Percentiles rank a stretch among this genome's conserved stretches.
These are phyloP conservation scores for Sporothrix protearum DNA, from an alignment of 2,329 filamentous ascomycete species.

Conservation along the genomic window DNA sequence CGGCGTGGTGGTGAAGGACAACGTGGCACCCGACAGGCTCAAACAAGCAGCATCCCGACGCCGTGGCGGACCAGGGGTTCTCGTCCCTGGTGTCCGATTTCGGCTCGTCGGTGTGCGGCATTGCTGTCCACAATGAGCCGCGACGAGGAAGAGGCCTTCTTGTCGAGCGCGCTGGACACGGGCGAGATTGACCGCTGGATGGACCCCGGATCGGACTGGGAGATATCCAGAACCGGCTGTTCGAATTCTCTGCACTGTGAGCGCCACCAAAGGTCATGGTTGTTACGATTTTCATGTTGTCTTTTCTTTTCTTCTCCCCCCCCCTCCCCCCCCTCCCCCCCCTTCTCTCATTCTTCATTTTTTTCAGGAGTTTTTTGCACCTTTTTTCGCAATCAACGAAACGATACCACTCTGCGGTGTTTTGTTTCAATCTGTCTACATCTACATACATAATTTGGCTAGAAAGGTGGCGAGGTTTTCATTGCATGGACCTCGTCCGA, in stretches of 20 bases:
- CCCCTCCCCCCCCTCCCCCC: too few relatives aligned
- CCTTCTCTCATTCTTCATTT: too few relatives aligned
- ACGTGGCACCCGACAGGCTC: not conserved
- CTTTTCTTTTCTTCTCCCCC: not conserved
- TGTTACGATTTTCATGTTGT: not conserved
- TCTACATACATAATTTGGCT: not conserved
- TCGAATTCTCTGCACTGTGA: constrained; percentile 4
- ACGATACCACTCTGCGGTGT: constrained; percentile 6
- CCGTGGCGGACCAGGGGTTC: constrained; percentile 4
- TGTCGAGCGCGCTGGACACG: constrained; percentile 8
- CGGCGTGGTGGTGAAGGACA: not conserved
- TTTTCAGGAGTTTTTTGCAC: not conserved
- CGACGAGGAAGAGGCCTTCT: not conserved
- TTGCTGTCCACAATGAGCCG: not conserved
- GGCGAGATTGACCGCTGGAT: constrained; percentile 18
- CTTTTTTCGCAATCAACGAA: not conserved
- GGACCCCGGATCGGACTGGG: constrained; percentile 13
- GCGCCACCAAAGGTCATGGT: not conserved
- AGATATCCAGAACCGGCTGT: constrained; percentile 13
- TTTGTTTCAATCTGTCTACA: not conserved
- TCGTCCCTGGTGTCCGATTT: not conserved
- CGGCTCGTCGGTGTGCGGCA: not conserved
- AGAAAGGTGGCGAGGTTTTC: not conserved
- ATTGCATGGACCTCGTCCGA: not conserved
- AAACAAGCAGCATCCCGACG: not conserved